Base-by-base conservation (phyloP, 768 basidiomycete genomes). In the Agaricus sinodeliciosus region DNA sequence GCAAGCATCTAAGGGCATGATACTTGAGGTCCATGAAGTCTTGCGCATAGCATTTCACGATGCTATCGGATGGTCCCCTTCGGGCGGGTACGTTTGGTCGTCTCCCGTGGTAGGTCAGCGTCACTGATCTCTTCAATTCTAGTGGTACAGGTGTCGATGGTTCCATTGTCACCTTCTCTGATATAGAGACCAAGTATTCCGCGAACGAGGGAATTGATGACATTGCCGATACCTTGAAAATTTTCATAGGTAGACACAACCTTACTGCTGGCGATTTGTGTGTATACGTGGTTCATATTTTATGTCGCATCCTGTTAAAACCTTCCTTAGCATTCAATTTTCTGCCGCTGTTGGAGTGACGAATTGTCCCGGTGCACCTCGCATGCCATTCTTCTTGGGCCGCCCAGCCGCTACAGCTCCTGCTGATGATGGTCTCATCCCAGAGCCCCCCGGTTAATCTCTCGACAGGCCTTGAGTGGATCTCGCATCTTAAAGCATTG, bases 221-320 rank as follows among this genome's bases (percentile, higher is more conserved):
- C 22, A 69, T 75, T 46, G 64, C 75, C 44, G 67, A 65, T 8
- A 60, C 52, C 2, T 66, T 73, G 54, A 63, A 59, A 28, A 68
- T 67, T 8, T 65, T 75, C 65, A 54, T 72, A 36, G 56, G 56
- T 13, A 63, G 59, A 36, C 65, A 72, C 59, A 66, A 69, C 55
- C 65, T 74, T 39, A 62, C 70, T 8, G 57, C 71, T 16, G 77
- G 74, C 40, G 78, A 80, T 62, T 72, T 80, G 76, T 78, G 31
- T 2, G 31, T 31, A 31, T 2, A 31, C 11, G 1, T 50, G 48
- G 70, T 43, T 28, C 25, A n/a, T 3, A 36, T 15, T n/a, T 11
- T 16, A 7, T 3, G 16, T 28, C 54, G 36, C 65, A 64, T 55
- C n/a, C 48, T 51, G 15, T 48, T 57, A 9, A 50, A 58, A 4